Evolutionary conservation across 2,329 filamentous ascomycete genomes (phyloP).

Genomic region (Penicillium sp.): DNA sequence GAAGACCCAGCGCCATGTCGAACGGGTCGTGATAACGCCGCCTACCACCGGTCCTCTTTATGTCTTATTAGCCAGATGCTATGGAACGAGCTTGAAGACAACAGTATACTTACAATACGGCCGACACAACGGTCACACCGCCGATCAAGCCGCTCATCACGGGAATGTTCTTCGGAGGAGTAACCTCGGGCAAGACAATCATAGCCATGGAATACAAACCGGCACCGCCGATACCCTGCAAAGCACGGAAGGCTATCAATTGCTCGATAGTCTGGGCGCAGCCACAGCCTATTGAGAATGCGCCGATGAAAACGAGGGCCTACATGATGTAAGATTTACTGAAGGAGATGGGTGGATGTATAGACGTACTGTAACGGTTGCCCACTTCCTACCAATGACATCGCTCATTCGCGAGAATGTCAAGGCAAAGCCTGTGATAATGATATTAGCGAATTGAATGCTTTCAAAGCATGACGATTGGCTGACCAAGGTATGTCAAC

Average conservation of each 20-base stretch:
- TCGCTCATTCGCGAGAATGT: constrained; percentile 5
- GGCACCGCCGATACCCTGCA: constrained; percentile 5
- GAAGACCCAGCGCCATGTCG: constrained; percentile 31
- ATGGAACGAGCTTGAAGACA: background rate
- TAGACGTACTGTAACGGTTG: background rate
- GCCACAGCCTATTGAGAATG: constrained; percentile 4
- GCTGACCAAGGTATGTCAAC: background rate
- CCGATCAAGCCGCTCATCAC: constrained; percentile 5
- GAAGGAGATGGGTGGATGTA: background rate
- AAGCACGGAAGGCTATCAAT: background rate
- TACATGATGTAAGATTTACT: background rate
- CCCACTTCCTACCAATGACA: constrained; percentile 1
- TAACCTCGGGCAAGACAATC: background rate
- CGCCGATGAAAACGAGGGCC: background rate
- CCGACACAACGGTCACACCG: constrained; percentile 3
- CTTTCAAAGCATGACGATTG: background rate
- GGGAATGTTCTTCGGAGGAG: background rate
- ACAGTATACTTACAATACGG: background rate
- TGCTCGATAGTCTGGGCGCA: background rate
- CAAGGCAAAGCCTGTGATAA: background rate
- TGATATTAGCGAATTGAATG: background rate
- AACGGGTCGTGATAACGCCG: constrained; percentile 22
- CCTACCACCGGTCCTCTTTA: constrained; percentile 42
- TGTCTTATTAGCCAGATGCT: background rate
- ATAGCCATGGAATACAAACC: constrained; percentile 5